A percentile compares a stretch with the other conserved stretches of the same genome.
These are phyloP conservation scores for Tricholoma saponaceum DNA, from an alignment of 768 basidiomycete genomes.

Conservation along the genomic window DNA sequence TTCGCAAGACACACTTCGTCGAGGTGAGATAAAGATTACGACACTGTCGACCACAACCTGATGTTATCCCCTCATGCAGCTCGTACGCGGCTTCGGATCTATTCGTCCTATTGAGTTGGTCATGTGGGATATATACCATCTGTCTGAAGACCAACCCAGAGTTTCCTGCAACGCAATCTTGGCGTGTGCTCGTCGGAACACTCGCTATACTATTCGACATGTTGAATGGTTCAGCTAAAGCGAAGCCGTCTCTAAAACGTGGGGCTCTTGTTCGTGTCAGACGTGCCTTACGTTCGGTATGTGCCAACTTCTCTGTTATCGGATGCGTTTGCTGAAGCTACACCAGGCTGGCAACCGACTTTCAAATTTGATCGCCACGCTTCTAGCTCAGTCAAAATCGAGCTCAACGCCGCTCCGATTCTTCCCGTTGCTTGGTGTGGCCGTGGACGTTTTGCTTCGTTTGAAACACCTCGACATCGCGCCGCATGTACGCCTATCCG, in stretches of 20 bases:
- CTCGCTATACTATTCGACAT: constrained; percentile 63
- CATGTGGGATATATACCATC: constrained; percentile 55
- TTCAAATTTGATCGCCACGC: constrained; percentile 44
- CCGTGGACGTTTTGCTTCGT: constrained; percentile 66
- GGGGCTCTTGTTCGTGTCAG: constrained; percentile 58
- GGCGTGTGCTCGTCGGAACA: constrained; percentile 48
- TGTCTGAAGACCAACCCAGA: constrained; percentile 41
- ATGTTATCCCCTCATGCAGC: constrained; percentile 24
- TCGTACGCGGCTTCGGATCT: constrained; percentile 56
- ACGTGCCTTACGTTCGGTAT: constrained; percentile 65
- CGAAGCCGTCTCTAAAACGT: constrained; percentile 57
- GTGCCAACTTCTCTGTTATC: neutral
- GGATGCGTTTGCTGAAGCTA: neutral
- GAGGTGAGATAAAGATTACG: constrained; percentile 40
- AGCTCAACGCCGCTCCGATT: constrained; percentile 35
- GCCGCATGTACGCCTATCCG: constrained; percentile 37
- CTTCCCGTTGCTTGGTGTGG: constrained; percentile 58
- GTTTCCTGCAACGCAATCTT: constrained; percentile 44
- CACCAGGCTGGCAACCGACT: constrained; percentile 40
- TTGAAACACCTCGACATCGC: constrained; percentile 53
- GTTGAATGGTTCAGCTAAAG: constrained; percentile 44
- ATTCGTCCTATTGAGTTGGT: constrained; percentile 72
- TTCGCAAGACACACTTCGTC: constrained; percentile 49
- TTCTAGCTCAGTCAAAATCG: constrained; percentile 49
- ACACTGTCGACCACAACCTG: neutral